These are phyloP conservation scores for Kwoniella mangroviensis DNA, from an alignment of 768 basidiomycete species.

Conservation along the genomic window DNA sequence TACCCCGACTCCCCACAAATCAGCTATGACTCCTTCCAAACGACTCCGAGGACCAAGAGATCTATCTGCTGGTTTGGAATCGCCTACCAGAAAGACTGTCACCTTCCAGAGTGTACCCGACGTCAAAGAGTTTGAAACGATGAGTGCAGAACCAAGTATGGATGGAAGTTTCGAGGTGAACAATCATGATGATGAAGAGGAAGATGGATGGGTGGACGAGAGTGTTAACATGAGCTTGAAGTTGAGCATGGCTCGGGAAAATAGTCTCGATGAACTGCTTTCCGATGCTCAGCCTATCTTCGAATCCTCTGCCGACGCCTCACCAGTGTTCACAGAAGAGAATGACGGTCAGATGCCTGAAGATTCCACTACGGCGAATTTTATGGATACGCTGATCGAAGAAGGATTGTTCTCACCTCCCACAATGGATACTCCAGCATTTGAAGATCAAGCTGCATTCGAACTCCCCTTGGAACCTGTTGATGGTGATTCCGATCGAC, in stretches of 20 bases:
- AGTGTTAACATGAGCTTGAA: slow-evolving; percentile 4
- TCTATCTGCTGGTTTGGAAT: slow-evolving; percentile 29
- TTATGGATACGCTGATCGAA: slow-evolving; percentile 55
- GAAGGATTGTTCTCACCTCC: slow-evolving; percentile 57
- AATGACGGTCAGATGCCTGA: slow-evolving; percentile 23
- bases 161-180: slow-evolving; percentile 47
- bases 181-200: slow-evolving; percentile 38
- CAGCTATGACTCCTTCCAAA: slow-evolving; percentile 52
- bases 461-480: slow-evolving; percentile 26
- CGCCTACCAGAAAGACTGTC: slow-evolving; percentile 52
- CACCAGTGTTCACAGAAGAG: slow-evolving; percentile 16
- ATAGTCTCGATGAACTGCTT: slow-evolving; percentile 41
- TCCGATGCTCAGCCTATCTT: slow-evolving; percentile 8
- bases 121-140: slow-evolving; percentile 56
- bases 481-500: slow-evolving; percentile 24
- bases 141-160: slow-evolving; percentile 45
- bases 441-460: slow-evolving; percentile 42
- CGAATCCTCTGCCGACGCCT: slow-evolving; percentile 1
- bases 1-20: slow-evolving; percentile 48
- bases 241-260: slow-evolving; percentile 10
- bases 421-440: slow-evolving; percentile 40
- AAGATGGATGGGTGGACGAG: slow-evolving; percentile 42
- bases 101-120: slow-evolving; percentile 55
- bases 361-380: slow-evolving; percentile 50
- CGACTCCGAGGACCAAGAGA: slow-evolving; percentile 50